These are phyloP conservation scores for Bacterosira constricta DNA, from an alignment of 108 stramenopile species.

Conservation along the genomic window DNA sequence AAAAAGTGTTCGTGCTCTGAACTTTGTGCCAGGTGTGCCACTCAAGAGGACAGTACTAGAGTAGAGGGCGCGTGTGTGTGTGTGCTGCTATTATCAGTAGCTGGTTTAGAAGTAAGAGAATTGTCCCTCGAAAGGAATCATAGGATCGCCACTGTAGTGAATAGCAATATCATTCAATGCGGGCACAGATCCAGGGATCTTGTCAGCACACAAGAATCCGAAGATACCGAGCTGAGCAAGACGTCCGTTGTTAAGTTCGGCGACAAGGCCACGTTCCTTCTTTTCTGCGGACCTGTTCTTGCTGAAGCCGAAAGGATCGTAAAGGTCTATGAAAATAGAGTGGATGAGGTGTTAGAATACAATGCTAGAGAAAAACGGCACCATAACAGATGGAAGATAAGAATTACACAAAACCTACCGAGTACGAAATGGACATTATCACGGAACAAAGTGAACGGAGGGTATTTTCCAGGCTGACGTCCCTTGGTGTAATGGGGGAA, in stretches of 20 bases:
- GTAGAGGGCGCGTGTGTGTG: no score
- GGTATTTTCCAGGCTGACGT: conserved; percentile 65
- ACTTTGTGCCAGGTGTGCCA: no score
- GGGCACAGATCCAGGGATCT: conserved; percentile 65
- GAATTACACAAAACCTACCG: conserved; percentile 36
- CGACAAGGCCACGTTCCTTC: conserved; percentile 55
- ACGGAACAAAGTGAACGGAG: conserved; percentile 53
- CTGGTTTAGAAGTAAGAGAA: conserved; percentile 63
- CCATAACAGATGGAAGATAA: neutral
- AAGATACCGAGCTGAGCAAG: conserved; percentile 71
- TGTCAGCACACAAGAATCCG: conserved; percentile 62
- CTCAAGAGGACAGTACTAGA: no score
- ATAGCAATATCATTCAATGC: conserved; percentile 51
- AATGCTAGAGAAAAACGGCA: neutral
- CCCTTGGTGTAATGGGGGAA: conserved; percentile 70
- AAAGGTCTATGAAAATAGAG: conserved; percentile 15
- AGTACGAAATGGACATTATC: conserved; percentile 62
- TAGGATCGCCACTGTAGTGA: conserved; percentile 61
- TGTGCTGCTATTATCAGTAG: no score
- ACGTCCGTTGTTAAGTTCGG: conserved; percentile 73
- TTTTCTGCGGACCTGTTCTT: conserved; percentile 61
- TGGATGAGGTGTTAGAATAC: neutral
- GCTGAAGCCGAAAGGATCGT: conserved; percentile 68
- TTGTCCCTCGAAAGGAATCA: conserved; percentile 76
- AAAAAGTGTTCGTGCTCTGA: no score